A percentile compares a stretch with the other conserved stretches of the same genome.
Conservation (phyloP, 73 alveolate species). For the Paramecium biaurelia region DNA sequence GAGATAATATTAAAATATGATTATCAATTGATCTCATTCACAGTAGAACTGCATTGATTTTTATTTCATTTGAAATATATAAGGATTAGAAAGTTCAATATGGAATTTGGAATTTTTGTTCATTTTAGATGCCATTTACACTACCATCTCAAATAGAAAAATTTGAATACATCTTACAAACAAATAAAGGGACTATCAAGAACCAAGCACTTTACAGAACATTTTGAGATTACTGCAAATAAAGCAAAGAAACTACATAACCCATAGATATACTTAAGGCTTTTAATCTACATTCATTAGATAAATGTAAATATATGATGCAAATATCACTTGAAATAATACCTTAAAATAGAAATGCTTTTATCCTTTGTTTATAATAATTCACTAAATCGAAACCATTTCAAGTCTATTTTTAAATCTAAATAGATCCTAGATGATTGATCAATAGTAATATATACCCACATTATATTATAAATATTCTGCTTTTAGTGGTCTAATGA, state of each 20-base stretch:
- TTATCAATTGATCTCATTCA: slow-evolving; percentile 43
- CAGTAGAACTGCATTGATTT: neutral
- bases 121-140: slow-evolving; percentile 20
- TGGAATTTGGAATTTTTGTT: slow-evolving; percentile 38
- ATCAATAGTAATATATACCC: neutral
- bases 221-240: slow-evolving; percentile 3
- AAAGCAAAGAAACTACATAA: slow-evolving; percentile 36
- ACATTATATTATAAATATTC: slow-evolving; percentile 6
- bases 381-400: slow-evolving; percentile 1
- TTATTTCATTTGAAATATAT: neutral
- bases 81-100: neutral
- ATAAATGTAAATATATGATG: slow-evolving; percentile 23
- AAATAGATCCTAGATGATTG: neutral
- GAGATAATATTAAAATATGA: neutral
- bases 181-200: slow-evolving; percentile 37
- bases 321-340: neutral
- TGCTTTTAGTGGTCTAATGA: neutral
- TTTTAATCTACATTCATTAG: slow-evolving; percentile 37
- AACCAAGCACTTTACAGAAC: neutral
- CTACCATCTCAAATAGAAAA: neutral
- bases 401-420: neutral
- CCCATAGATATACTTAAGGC: slow-evolving; percentile 44
- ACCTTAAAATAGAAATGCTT: slow-evolving; percentile 1
- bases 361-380: neutral
- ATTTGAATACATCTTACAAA: slow-evolving; percentile 19